These are phyloP conservation scores for Erysiphe pulchra DNA, from an alignment of 2,329 filamentous ascomycete species.

Conservation along the genomic window DNA sequence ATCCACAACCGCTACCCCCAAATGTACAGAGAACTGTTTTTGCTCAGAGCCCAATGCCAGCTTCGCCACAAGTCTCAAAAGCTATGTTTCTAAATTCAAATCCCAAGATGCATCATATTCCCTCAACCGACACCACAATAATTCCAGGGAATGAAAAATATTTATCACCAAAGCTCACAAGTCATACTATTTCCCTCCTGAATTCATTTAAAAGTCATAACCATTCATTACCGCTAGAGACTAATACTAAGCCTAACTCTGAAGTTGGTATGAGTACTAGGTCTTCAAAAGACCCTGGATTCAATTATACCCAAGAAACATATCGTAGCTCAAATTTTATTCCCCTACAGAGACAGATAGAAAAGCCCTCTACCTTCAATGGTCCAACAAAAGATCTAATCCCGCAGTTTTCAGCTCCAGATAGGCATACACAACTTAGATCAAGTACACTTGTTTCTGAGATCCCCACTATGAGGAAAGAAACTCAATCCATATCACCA, in stretches of 20 bases:
- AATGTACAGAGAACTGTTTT: conserved; percentile 28
- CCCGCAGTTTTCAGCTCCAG: conserved; percentile 2
- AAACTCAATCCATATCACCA: conserved; percentile 32
- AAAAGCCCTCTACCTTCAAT: not conserved
- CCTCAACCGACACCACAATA: conserved; percentile 9
- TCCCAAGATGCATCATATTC: conserved; percentile 6
- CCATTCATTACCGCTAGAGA: not conserved
- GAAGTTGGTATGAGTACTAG: not conserved
- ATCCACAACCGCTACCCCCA: conserved; percentile 19
- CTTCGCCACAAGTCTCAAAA: conserved; percentile 12
- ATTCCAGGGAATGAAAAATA: conserved; percentile 7
- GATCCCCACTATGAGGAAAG: conserved; percentile 15
- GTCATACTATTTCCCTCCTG: conserved; percentile 19
- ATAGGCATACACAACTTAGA: conserved; percentile 10
- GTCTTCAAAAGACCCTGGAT: not conserved
- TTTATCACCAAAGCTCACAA: conserved; percentile 14
- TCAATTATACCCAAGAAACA: conserved; percentile 16
- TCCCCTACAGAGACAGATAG: conserved; percentile 9
- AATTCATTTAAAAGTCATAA: conserved; percentile 18
- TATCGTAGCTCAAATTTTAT: conserved; percentile 20
- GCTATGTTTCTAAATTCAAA: conserved; percentile 2
- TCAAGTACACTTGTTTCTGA: conserved; percentile 10
- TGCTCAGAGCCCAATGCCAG: conserved; percentile 15
- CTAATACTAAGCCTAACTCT: not conserved
- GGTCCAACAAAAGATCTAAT: conserved; percentile 1